Percentiles rank a stretch among this genome's conserved stretches.
These are phyloP conservation scores for Tetrahymena thermophila DNA, from an alignment of 73 alveolate genomes.

Conservation along the genomic window DNA sequence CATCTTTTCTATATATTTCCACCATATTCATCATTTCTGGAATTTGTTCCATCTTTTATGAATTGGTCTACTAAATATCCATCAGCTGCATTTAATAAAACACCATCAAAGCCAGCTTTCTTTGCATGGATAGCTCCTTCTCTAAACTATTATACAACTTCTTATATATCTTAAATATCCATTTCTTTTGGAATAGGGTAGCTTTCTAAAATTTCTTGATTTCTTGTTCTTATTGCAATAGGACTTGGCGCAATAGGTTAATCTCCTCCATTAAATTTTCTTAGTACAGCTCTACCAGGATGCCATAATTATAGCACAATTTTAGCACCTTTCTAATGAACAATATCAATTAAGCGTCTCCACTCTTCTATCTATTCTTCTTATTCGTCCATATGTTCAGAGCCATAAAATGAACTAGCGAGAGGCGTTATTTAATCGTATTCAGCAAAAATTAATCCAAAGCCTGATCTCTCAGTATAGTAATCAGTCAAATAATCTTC, in stretches of 20 bases:
- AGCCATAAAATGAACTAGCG: constrained; percentile 23
- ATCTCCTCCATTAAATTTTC: not conserved
- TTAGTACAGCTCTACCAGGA: constrained; percentile 25
- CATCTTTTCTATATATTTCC: constrained; percentile 73
- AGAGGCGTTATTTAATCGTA: constrained; percentile 7
- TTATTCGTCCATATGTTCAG: constrained; percentile 4
- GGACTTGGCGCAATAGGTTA: constrained; percentile 36
- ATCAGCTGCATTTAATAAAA: constrained; percentile 73
- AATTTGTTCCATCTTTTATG: constrained; percentile 52
- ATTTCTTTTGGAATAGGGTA: constrained; percentile 29
- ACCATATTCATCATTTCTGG: constrained; percentile 86
- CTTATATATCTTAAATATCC: constrained; percentile 46
- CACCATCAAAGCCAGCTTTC: constrained; percentile 88
- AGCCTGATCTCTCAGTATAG: constrained; percentile 27
- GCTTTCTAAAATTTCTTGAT: not conserved
- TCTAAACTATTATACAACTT: constrained; percentile 50
- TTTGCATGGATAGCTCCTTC: constrained; percentile 65
- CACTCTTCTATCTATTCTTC: constrained; percentile 32
- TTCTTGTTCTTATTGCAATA: constrained; percentile 7
- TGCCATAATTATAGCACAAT: constrained; percentile 35
- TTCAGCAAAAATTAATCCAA: constrained; percentile 40
- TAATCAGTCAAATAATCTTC: constrained; percentile 11
- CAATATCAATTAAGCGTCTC: constrained; percentile 15
- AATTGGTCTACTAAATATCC: constrained; percentile 66
- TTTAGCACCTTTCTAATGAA: constrained; percentile 23